Evolutionary conservation across 2,329 filamentous ascomycete species (phyloP), one percentile per base, ranked within the genome.

Genomic region (Endocalyx cinctus): DNA sequence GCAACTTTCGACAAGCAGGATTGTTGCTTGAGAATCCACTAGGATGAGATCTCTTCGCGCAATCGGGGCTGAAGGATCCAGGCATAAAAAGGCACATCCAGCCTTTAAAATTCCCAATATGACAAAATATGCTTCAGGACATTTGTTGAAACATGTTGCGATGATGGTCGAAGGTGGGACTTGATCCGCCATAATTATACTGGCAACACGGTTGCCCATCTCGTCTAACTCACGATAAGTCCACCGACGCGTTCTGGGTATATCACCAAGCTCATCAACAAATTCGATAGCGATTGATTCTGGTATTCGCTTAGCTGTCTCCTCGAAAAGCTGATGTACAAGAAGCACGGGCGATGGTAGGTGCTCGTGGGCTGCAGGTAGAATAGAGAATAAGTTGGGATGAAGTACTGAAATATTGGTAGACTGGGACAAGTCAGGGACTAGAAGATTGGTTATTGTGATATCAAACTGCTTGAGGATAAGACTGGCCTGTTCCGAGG

Each of bases 101-200:
- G 83, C 77, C 55, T 94, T 94, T 19, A 94, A 62, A 34, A 92
- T 81, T 1, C 87, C 87, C 2, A 94, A 64, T 25, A 94, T 88
- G 1, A 82, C 74, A 48, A 92, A 86, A 23, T 86, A 89, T 0
- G 87, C 87, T 51, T 90, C 83, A 0, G 87, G 81, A 40, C 82
- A 89, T 53, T 94, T 94, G 35, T 87, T 79, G 49, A 94, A 94
- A 51, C 84, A 87, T 7, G 90, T 71, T 1, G 79, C 86, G 15
- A 94, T 67, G 5, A 89, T 77, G 17, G 64, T 64, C 1, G 84
- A 82, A 0, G 74, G 64, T 0, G 54, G 41, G 1, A 77, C 59
- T 3, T 67, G 70, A 14, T 67, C 57, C 0, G 56, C 46, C 2
- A 65, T 52, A 1, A 94, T 63, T 10, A 89, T 54, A 33, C 82